Evolutionary conservation across 2,329 filamentous ascomycete species (phyloP).

Genomic region (Penicillium verrucosum): DNA sequence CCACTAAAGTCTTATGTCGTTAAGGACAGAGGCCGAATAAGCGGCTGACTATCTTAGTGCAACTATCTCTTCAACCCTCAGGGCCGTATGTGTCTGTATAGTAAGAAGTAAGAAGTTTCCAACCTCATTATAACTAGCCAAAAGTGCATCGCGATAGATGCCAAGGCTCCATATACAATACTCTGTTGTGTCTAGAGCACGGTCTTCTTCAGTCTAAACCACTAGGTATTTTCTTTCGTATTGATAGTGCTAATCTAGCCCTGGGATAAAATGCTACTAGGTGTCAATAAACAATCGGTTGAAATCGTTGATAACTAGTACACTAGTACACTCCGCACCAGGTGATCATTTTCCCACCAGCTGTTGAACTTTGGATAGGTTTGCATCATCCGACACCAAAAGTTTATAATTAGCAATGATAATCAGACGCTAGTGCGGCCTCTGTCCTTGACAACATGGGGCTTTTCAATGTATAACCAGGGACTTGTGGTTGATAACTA

Average conservation of each 20-base stretch:
- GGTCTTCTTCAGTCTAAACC: not conserved
- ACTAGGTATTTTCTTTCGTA: not conserved
- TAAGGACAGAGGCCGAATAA: not conserved
- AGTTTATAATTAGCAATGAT: not conserved
- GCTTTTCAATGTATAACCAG: too few species aligned
- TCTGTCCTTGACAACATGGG: not conserved
- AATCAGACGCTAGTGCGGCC: not conserved
- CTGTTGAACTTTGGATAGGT: not conserved
- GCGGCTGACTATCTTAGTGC: not conserved
- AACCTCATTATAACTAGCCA: not conserved
- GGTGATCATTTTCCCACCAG: not conserved
- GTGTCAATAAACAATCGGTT: not conserved
- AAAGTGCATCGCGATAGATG: not conserved
- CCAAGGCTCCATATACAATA: not conserved
- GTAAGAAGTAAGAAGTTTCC: not conserved
- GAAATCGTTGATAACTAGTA: not conserved
- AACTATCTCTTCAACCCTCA: not conserved
- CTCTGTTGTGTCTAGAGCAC: not conserved
- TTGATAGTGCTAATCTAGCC: not conserved
- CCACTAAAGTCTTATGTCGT: not conserved
- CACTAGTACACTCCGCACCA: not conserved
- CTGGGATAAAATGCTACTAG: not conserved
- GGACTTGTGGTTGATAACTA: not conserved
- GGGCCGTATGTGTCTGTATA: not conserved
- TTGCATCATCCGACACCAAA: not conserved